These are phyloP conservation scores for Flaveria bidentis DNA, from an alignment of 129 eudicot species.

Conservation along the genomic window DNA sequence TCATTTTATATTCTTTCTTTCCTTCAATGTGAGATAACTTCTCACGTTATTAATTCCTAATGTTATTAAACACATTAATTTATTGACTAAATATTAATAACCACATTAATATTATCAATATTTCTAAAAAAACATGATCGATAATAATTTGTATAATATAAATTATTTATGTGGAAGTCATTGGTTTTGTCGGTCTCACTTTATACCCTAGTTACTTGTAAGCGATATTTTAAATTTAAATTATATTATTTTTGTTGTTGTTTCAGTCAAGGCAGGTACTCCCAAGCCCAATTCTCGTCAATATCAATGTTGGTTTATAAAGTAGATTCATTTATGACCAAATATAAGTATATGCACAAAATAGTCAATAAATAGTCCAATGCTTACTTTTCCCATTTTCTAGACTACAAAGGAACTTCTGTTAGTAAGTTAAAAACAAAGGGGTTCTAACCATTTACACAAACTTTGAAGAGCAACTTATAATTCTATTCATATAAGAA, in stretches of 20 bases:
- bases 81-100: too few relatives aligned
- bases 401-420: not conserved
- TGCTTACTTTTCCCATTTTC: not conserved
- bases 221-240: slow-evolving; percentile 1
- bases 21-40: too few relatives aligned
- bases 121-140: not conserved
- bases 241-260: not conserved
- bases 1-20: too few relatives aligned
- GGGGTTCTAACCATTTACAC: not conserved
- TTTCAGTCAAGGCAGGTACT: slow-evolving; percentile 12
- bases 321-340: not conserved
- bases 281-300: slow-evolving; percentile 4
- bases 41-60: too few relatives aligned
- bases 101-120: too few relatives aligned
- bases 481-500: too few relatives aligned
- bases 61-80: too few relatives aligned
- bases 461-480: not conserved
- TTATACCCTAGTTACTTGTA: slow-evolving; percentile 5
- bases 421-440: not conserved
- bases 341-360: not conserved
- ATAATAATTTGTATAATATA: not conserved
- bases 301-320: slow-evolving; percentile 25
- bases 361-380: not conserved
- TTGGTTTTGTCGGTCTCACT: slow-evolving; percentile 15
- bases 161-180: not conserved